Conservation (phyloP, 1,284 basidiomycete species). For the Xerocomus amazonicus region DNA sequence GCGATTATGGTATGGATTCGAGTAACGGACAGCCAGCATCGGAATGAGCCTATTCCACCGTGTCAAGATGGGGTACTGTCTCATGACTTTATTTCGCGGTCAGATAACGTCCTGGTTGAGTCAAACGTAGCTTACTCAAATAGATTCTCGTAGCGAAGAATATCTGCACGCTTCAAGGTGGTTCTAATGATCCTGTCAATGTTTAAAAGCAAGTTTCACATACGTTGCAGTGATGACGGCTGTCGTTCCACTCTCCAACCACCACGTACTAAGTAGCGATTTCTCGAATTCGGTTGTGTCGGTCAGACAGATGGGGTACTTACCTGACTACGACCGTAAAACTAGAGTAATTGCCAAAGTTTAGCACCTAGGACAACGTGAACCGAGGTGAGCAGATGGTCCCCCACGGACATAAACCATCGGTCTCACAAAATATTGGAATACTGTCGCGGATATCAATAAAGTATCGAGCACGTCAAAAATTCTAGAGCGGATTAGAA, state of each 20-base stretch:
- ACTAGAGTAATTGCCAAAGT: constrained; percentile 1
- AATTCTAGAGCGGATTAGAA: not conserved
- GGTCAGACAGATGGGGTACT: not conserved
- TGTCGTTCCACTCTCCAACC: constrained; percentile 4
- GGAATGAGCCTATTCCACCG: not conserved
- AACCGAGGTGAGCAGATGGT: no score
- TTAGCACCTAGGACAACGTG: not conserved
- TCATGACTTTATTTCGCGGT: not conserved
- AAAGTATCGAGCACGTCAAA: not conserved
- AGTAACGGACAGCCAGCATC: constrained; percentile 4
- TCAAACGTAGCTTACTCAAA: constrained; percentile 3
- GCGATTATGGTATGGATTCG: not conserved
- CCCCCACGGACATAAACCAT: no score
- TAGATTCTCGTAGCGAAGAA: constrained; percentile 8
- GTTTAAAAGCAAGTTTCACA: not conserved
- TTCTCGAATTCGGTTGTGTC: not conserved
- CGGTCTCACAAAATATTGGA: constrained; percentile 7
- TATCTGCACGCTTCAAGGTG: constrained; percentile 2
- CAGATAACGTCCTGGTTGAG: not conserved
- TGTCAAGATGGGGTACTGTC: constrained; percentile 4
- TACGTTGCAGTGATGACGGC: constrained; percentile 3
- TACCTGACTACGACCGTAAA: not conserved
- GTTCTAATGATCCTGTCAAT: not conserved
- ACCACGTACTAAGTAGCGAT: not conserved
- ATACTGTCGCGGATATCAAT: not conserved